Evolutionary conservation across 2,329 filamentous ascomycete genomes (phyloP), one percentile per base, ranked within the genome.

Genomic region (Pezicula rhizophila): DNA sequence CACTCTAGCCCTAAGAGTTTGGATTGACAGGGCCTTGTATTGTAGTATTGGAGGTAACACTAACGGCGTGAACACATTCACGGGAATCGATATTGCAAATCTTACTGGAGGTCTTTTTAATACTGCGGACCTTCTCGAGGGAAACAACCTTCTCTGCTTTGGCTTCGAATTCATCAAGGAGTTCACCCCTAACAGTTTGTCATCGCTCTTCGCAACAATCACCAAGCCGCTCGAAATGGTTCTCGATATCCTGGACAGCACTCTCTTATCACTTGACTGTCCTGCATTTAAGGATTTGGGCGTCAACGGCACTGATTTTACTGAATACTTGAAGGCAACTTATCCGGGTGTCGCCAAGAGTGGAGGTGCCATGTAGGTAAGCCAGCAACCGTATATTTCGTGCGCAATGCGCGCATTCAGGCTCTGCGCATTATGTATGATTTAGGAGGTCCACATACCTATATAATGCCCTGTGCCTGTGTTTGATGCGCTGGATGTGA

Each of bases 51-150:
- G 76, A 5, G 76, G 76, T 11, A 79, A 79, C 56, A 68, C 68
- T 5, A 73, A 75, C 23, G 66, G 65, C 4, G 68, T 74, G 17
- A 72, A 79, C 62, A 73, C 66, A 26, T 79, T 78, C 54, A 64
- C 69, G 4, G 74, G 74, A 4, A 57, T 79, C 42, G 62, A 72
- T 53, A 35, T 73, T 2, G 50, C 53, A 3, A 60, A 76, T 46
- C 31, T 75, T 15, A 70, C 71, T 11, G 67, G 70, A 18, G 71
- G 72, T 42, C 56, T 76, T 1, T 66, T 71, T 51, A 76, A 74
- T 53, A 56, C 62, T 4, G 51, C 61, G 14, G 69, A 61, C 18
- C 61, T 76, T 0, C 57, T 72, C 2, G 54, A 76, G 47, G 71
- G 69, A 20, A 75, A 77, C 63, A 74, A 78, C 52, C 58, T 70